phyloP scores from a whole-genome alignment of 2,329 filamentous ascomycete genomes.

The Claviceps monticola region DNA sequence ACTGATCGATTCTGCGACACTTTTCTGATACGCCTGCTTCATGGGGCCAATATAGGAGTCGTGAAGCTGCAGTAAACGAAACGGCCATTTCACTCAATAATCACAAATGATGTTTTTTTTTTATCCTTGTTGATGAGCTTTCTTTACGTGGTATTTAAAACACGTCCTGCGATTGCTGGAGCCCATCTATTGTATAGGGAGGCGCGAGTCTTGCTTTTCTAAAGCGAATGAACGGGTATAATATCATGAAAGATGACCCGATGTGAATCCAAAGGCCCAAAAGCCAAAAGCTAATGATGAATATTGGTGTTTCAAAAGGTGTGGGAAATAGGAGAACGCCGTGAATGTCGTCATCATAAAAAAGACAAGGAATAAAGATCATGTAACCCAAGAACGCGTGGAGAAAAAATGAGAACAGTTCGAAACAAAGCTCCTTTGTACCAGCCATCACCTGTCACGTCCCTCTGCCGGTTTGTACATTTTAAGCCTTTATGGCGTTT shows the following conservation, averaged over 20 bases:
- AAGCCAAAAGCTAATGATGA: too few species aligned
- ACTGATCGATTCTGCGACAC: too few species aligned
- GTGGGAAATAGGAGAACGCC: neutral
- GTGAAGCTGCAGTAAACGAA: too few species aligned
- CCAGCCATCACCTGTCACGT: neutral
- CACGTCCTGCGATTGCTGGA: neutral
- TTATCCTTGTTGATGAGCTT: neutral
- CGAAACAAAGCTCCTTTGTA: neutral
- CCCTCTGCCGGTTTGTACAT: neutral
- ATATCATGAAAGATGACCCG: neutral
- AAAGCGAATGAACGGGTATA: neutral
- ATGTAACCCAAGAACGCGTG: neutral
- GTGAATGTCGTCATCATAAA: neutral
- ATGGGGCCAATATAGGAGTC: too few species aligned
- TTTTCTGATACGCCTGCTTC: too few species aligned
- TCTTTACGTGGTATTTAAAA: slow-evolving; percentile 2
- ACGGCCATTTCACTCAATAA: too few species aligned
- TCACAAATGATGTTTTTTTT: neutral
- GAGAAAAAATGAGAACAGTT: neutral
- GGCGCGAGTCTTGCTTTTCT: neutral
- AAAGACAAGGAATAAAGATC: neutral
- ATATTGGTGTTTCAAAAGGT: neutral
- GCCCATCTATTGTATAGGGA: neutral
- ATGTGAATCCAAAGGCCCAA: neutral
- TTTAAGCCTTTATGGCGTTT: slow-evolving; percentile 10